Percentiles rank a stretch among this genome's conserved stretches.
phyloP scores from a whole-genome alignment of 192 early-diverging fungal species.

The Rhizophagus clarus region DNA sequence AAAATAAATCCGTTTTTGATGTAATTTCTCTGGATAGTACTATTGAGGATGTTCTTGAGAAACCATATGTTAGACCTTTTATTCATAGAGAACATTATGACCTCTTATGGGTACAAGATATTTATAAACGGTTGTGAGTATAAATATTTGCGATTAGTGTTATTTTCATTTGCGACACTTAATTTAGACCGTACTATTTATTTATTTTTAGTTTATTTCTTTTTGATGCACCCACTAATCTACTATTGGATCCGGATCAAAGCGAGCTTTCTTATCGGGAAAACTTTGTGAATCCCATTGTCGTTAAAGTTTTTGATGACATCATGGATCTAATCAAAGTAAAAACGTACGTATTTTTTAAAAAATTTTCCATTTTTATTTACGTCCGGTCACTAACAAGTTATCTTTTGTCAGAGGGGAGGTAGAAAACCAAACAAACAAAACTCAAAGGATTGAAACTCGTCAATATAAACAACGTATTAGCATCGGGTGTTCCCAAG shows the following conservation, averaged over 20 bases:
- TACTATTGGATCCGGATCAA: constrained; percentile 29
- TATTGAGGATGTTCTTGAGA: constrained; percentile 17
- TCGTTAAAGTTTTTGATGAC: constrained; percentile 27
- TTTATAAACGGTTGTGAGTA: constrained; percentile 30
- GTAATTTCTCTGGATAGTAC: constrained; percentile 24
- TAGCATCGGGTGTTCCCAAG: constrained; percentile 26
- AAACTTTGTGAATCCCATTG: constrained; percentile 26
- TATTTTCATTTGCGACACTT: constrained; percentile 15
- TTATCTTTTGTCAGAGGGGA: constrained; percentile 20
- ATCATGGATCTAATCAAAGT: constrained; percentile 26
- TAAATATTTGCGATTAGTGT: constrained; percentile 25
- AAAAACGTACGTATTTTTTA: constrained; percentile 12
- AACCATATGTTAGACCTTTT: constrained; percentile 9
- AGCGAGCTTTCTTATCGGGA: constrained; percentile 18
- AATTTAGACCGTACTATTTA: neutral
- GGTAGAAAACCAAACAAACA: constrained; percentile 19
- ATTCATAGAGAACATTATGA: constrained; percentile 28
- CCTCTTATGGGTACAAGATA: constrained; percentile 30
- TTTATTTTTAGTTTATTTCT: constrained; percentile 24
- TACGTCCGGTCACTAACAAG: neutral
- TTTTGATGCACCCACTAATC: constrained; percentile 16
- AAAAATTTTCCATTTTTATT: constrained; percentile 9
- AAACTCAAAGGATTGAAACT: constrained; percentile 25
- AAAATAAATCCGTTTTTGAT: constrained; percentile 29
- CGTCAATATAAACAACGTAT: constrained; percentile 22